Base-by-base conservation (phyloP, 2,329 filamentous ascomycete species). In the Ramichloridium luteum region DNA sequence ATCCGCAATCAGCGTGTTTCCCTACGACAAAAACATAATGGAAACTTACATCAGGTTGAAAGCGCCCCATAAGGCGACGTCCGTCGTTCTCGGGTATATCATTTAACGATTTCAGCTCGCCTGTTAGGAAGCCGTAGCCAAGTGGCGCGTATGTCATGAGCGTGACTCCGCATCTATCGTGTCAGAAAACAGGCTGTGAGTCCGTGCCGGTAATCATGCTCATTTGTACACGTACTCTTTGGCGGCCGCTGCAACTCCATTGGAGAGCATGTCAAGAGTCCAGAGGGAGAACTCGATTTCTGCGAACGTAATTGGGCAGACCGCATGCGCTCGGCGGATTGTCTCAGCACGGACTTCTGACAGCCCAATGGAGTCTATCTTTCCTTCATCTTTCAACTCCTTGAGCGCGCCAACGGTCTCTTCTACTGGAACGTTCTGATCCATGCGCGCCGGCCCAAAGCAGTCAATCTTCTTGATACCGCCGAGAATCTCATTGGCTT, bases 111-210 rank as follows among this genome's bases (percentile, higher is more conserved):
- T 62, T 67, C 45, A 71, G 55, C 39, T 65, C 50, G 1, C 70
- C 69, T 0, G 68, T 68, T 32, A 76, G 45, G 57, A 72, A 68
- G 1, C 74, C 74, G 15, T 70, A 61, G 3, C 79, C 75, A 0
- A 85, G 61, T 1, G 81, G 80, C 27, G 76, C 77, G 56, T 84
- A 86, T 1, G 77, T 77, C 20, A 83, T 57, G 28, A 86, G 59
- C 0, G 78, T 75, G 37, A 88, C n/a, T n/a, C n/a, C n/a, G n/a
- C n/a, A n/a, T n/a, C n/a, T n/a, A n/a, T n/a, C n/a, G n/a, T n/a
- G n/a, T n/a, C n/a, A n/a, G n/a, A n/a, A n/a, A n/a, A n/a, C n/a
- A n/a, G n/a, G n/a, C n/a, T n/a, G n/a, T n/a, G n/a, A n/a, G n/a
- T n/a, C n/a, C n/a, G n/a, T n/a, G n/a, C n/a, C n/a, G n/a, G n/a